Conservation (phyloP, 306 rosid species). For the Ammopiptanthus mongolicus region DNA sequence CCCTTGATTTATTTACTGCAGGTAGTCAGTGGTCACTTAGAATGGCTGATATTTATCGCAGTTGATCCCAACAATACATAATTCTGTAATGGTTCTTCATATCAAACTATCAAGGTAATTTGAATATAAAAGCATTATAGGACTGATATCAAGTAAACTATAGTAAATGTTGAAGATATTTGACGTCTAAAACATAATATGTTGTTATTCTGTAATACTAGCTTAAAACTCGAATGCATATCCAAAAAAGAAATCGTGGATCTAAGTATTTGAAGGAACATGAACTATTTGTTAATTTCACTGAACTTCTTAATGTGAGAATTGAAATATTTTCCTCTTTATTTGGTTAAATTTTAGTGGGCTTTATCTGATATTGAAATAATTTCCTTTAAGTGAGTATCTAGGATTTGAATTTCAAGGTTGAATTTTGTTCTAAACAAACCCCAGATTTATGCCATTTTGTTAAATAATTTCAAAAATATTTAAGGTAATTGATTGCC, state of each 20-base stretch:
- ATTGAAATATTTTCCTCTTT: not conserved
- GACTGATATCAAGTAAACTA: not conserved
- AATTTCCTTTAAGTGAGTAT: not conserved
- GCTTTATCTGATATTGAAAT: not conserved
- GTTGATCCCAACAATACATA: too few species aligned
- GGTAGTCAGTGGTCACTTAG: too few species aligned
- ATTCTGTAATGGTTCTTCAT: too few species aligned
- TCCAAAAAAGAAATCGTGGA: not conserved
- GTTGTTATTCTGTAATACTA: not conserved
- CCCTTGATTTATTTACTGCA: too few species aligned
- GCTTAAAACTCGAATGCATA: not conserved
- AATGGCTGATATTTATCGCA: too few species aligned
- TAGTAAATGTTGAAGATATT: not conserved
- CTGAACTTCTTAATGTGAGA: not conserved
- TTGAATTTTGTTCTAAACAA: not conserved
- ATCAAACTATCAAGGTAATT: too few species aligned
- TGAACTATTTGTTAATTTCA: not conserved
- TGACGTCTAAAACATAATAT: not conserved
- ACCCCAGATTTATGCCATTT: not conserved
- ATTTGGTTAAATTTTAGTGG: not conserved
- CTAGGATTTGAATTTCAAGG: not conserved
- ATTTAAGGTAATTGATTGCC: constrained; percentile 73
- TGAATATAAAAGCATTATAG: not conserved
- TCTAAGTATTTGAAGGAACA: not conserved
- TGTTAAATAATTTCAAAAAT: not conserved